Evolutionary conservation across 305 asterid genomes (phyloP).

Genomic region (Galium porrigens): DNA sequence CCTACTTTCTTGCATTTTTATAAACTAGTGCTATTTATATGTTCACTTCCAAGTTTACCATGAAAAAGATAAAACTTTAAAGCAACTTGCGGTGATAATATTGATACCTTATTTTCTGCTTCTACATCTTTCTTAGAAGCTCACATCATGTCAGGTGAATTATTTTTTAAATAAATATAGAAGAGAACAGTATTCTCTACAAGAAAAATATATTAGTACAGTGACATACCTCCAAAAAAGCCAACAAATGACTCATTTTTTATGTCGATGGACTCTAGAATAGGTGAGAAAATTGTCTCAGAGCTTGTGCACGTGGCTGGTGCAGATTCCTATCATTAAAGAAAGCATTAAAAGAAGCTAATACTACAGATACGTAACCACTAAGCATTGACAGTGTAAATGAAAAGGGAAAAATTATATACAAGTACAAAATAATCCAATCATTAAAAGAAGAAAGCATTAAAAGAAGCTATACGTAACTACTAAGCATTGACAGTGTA

Average conservation of each 20-base stretch:
- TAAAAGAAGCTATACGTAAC: not conserved
- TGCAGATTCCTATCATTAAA: conserved; percentile 39
- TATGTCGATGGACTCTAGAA: conserved; percentile 44
- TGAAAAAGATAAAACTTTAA: not conserved
- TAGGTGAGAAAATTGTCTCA: conserved; percentile 68
- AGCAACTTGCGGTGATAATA: not conserved
- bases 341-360: conserved; percentile 10
- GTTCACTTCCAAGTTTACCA: not conserved
- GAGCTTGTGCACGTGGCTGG: conserved; percentile 41
- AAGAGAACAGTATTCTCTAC: not conserved
- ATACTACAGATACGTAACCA: not conserved
- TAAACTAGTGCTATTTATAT: not conserved
- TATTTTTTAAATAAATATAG: too few relatives aligned
- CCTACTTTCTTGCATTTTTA: not conserved
- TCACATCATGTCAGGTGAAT: not conserved
- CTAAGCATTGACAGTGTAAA: not conserved
- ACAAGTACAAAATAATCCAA: conserved; percentile 34
- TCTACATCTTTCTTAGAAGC: too few relatives aligned
- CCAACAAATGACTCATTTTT: conserved; percentile 18
- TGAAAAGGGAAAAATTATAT: not conserved
- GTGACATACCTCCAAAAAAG: conserved; percentile 41
- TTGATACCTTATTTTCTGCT: too few relatives aligned
- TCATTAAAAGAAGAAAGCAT: conserved; percentile 16
- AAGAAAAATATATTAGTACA: conserved; percentile 10
- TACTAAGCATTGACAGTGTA: not conserved